These are phyloP conservation scores for Suhomyces maxii DNA, from an alignment of 1,139 yeast genomes.

Conservation along the genomic window DNA sequence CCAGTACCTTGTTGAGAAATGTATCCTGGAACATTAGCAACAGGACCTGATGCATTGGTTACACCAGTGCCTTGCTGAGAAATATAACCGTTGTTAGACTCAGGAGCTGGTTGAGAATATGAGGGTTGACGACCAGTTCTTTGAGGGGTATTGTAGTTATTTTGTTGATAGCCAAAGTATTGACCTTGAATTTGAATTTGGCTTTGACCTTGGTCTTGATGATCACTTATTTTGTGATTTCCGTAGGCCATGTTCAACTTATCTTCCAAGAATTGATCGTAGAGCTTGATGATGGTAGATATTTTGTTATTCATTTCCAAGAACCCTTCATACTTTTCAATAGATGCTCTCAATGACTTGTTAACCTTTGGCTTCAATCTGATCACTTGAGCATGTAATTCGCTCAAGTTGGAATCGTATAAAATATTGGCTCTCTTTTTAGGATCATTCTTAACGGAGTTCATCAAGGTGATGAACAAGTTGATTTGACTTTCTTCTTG, in stretches of 20 bases:
- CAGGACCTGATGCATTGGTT: not conserved
- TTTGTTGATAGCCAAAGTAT: not conserved
- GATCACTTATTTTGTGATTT: conserved; percentile 22
- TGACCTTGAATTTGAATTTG: not conserved
- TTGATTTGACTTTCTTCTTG: conserved; percentile 69
- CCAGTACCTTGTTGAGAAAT: not conserved
- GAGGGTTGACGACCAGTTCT: not conserved
- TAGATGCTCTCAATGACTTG: conserved; percentile 59
- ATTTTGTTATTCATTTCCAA: conserved; percentile 82
- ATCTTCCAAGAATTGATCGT: conserved; percentile 76
- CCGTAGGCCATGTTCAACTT: conserved; percentile 55
- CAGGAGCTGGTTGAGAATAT: not conserved
- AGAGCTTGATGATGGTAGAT: conserved; percentile 72
- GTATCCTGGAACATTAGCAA: not conserved
- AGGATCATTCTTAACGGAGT: conserved; percentile 52
- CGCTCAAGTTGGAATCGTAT: conserved; percentile 62
- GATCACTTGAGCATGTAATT: conserved; percentile 62
- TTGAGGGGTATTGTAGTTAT: not conserved
- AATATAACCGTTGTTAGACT: conserved; percentile 2
- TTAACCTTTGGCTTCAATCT: conserved; percentile 76
- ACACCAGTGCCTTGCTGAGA: conserved; percentile 9
- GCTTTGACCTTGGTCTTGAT: not conserved
- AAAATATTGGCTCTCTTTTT: conserved; percentile 49
- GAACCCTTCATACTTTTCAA: conserved; percentile 66
- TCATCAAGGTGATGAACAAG: conserved; percentile 67